phyloP scores from a whole-genome alignment of 1,139 yeast species.

The Yamadazyma atmosphaerica region DNA sequence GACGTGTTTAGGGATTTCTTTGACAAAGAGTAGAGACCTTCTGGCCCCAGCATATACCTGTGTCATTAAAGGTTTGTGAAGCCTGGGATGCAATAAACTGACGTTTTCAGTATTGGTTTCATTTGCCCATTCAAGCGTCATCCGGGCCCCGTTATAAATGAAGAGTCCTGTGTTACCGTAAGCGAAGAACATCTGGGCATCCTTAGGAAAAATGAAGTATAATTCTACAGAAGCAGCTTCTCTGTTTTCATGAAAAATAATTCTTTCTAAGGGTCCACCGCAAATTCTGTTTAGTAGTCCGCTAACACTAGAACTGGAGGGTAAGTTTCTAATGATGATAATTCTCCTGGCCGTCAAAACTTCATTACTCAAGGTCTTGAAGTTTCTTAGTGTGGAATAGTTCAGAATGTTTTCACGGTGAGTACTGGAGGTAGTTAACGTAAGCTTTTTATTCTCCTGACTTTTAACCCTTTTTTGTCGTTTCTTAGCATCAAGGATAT shows the following conservation, averaged over 20 bases:
- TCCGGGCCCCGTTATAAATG: conserved; percentile 56
- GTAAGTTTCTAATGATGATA: conserved; percentile 20
- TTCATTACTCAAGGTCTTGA: conserved; percentile 1
- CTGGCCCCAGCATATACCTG: conserved; percentile 30
- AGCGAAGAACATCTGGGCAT: conserved; percentile 56
- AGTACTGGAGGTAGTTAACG: not conserved
- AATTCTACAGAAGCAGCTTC: conserved; percentile 38
- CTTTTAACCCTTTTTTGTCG: too few relatives aligned
- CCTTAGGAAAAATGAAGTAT: conserved; percentile 52
- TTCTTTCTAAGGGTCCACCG: conserved; percentile 75
- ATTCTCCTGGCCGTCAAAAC: conserved; percentile 14
- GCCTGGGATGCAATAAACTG: conserved; percentile 28
- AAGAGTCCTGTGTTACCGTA: conserved; percentile 59
- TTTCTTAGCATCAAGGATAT: too few relatives aligned
- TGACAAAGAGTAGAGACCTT: conserved; percentile 34
- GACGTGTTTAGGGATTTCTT: conserved; percentile 20
- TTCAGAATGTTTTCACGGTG: not conserved
- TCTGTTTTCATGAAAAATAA: conserved; percentile 27
- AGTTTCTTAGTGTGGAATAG: not conserved
- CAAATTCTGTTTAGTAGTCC: conserved; percentile 57
- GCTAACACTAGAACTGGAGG: conserved; percentile 38
- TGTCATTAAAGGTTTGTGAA: conserved; percentile 31
- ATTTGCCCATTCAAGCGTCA: conserved; percentile 44
- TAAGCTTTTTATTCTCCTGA: too few relatives aligned
- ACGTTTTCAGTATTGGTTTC: conserved; percentile 24